phyloP scores from a whole-genome alignment of 805 yeast genomes.

The Candida palmyrensis region DNA sequence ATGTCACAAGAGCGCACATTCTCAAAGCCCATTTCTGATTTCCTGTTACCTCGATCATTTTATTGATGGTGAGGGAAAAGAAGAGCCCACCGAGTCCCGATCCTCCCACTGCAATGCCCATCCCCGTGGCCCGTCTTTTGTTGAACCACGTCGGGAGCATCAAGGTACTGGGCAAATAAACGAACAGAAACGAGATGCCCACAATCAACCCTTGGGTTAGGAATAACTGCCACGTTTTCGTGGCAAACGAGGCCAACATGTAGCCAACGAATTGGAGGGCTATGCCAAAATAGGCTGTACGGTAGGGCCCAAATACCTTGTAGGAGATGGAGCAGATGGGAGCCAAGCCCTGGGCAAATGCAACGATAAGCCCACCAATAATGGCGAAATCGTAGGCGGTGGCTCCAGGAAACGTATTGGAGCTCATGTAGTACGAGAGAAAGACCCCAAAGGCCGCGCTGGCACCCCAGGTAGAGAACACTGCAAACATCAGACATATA shows the following conservation, averaged over 20 bases:
- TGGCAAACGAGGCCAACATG: slow-evolving; percentile 48
- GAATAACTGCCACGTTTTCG: slow-evolving; percentile 45
- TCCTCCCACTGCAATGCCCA: slow-evolving; percentile 45
- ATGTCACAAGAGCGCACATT: slow-evolving; percentile 29
- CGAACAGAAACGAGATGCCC: slow-evolving; percentile 43
- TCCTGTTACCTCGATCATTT: slow-evolving; percentile 36
- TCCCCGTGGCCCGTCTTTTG: slow-evolving; percentile 38
- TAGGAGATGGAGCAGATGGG: slow-evolving; percentile 50
- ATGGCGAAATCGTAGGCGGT: slow-evolving; percentile 44
- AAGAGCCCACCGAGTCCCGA: slow-evolving; percentile 50
- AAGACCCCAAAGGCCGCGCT: slow-evolving; percentile 56
- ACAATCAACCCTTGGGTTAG: slow-evolving; percentile 48
- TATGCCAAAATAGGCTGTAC: slow-evolving; percentile 43
- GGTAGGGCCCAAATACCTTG: slow-evolving; percentile 45
- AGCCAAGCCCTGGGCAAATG: slow-evolving; percentile 48
- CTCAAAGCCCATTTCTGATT: slow-evolving; percentile 42
- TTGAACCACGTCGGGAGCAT: slow-evolving; percentile 48
- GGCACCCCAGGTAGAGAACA: slow-evolving; percentile 53
- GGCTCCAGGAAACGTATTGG: slow-evolving; percentile 35
- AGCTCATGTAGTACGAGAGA: slow-evolving; percentile 43
- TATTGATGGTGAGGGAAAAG: slow-evolving; percentile 39
- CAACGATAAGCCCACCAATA: slow-evolving; percentile 46
- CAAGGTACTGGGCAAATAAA: slow-evolving; percentile 40
- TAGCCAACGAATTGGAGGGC: slow-evolving; percentile 38
- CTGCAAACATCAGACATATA: slow-evolving; percentile 41